phyloP scores from a whole-genome alignment of 1,139 yeast species.

The Candida sp. region DNA sequence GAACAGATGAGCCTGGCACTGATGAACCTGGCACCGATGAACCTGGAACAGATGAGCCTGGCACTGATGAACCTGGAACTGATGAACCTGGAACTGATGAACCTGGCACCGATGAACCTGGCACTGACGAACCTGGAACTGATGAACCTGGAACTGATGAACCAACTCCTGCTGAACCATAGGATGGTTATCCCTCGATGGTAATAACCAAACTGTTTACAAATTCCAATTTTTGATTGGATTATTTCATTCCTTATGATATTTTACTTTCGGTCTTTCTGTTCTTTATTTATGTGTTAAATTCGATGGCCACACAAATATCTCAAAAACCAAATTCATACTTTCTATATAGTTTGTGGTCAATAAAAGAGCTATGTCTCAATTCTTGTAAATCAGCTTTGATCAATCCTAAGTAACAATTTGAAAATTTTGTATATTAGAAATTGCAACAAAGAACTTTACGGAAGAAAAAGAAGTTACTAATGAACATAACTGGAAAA shows the following conservation, averaged over 20 bases:
- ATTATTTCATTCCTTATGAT: background rate
- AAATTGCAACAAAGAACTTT: background rate
- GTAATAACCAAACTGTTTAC: background rate
- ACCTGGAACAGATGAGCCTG: background rate
- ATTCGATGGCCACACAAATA: background rate
- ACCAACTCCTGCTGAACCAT: background rate
- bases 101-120: background rate
- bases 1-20: background rate
- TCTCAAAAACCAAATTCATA: background rate
- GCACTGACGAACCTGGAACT: background rate
- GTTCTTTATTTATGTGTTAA: background rate
- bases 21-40: background rate
- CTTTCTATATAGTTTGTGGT: background rate
- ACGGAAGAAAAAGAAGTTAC: background rate
- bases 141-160: background rate
- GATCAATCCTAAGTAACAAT: background rate
- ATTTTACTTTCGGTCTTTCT: background rate
- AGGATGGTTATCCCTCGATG: background rate
- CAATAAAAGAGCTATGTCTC: background rate
- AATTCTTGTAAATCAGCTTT: background rate
- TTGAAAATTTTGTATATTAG: background rate
- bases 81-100: background rate
- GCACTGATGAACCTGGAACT: no score
- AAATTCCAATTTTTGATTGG: background rate
- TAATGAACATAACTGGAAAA: background rate